These are phyloP conservation scores for Zelonia costaricensis DNA, from an alignment of 208 protist genomes.

Conservation along the genomic window DNA sequence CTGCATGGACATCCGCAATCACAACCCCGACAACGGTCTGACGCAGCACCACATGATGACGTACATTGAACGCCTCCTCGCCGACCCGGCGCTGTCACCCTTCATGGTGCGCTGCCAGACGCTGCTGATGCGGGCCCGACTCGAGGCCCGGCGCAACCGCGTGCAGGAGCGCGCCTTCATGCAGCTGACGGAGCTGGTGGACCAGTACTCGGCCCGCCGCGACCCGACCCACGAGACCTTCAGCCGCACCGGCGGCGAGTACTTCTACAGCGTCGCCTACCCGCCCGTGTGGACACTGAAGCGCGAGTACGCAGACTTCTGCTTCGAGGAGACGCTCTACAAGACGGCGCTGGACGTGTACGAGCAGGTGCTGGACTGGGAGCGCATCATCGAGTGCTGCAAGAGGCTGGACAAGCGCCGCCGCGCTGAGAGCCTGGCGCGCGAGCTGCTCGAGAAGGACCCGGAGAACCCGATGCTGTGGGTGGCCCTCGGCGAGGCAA, in stretches of 20 bases:
- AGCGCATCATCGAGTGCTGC: conserved; percentile 91
- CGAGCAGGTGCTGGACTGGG: conserved; percentile 88
- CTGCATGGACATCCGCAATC: conserved; percentile 85
- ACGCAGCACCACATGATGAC: conserved; percentile 89
- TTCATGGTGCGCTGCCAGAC: conserved; percentile 78
- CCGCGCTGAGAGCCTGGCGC: conserved; percentile 84
- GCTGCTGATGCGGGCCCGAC: conserved; percentile 69
- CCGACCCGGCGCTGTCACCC: conserved; percentile 64
- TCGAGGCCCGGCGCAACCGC: conserved; percentile 79
- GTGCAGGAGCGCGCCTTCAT: conserved; percentile 87
- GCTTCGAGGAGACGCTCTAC: conserved; percentile 81
- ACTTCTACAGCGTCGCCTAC: conserved; percentile 86
- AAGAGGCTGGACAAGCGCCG: conserved; percentile 87
- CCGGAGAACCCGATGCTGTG: conserved; percentile 87
- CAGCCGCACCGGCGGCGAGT: conserved; percentile 51
- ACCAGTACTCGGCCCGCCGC: conserved; percentile 67
- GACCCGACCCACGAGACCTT: conserved; percentile 56
- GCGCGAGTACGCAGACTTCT: conserved; percentile 86
- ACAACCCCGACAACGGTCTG: conserved; percentile 88
- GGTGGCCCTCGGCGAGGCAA: conserved; percentile 91
- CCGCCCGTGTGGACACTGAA: conserved; percentile 80
- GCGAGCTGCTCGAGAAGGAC: conserved; percentile 80
- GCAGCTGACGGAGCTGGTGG: conserved; percentile 89
- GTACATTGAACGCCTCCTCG: conserved; percentile 88
- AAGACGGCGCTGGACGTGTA: conserved; percentile 90